Base-by-base conservation (phyloP, 306 rosid species). In the Cucurbita ficifolia region DNA sequence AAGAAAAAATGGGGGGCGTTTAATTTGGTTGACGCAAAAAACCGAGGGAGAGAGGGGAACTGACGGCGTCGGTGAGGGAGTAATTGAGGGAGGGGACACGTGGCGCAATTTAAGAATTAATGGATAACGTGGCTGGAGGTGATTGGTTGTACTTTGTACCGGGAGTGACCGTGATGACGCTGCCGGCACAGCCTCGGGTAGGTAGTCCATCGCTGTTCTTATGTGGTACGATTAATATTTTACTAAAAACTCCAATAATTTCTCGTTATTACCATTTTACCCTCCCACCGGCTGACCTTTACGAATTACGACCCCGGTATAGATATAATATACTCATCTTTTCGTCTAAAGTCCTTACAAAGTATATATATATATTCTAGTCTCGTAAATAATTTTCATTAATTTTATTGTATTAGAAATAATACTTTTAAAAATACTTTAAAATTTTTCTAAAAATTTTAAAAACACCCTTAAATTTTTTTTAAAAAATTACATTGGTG, bases 41-140 rank as follows among this genome's bases (percentile, higher is more conserved):
- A 73, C 87, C 57, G 84, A 60, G 81, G 57, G 84, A 60, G 81
- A 64, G 53, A 45, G n/a, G 6, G 75, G 54, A 48, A 72, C 75
- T 79, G 88, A 88, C 89, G 90, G 85, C 86, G 78, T 60, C 87
- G 82, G 84, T 76, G 86, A 78, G 71, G 74, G 73, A 60, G 76
- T 81, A 22, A 72, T 60, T 40, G 51, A 53, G 35, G 38, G 19
- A 12, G 35, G 22, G 82, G 76, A 76, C 85, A 86, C 90, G 88
- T 84, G 87, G 85, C 10, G 53, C 16, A 57, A 1, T 18, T 13
- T 2, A 14, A 18, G 38, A 51, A 40, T 1, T 12, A 51, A 56
- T 13, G 0, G 61, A 0, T 64, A 83, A 81, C 22, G 19, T 82
- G 88, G 87, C 78, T 6, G 57, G 8, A 14, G 7, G 0, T 39